Base-by-base conservation (phyloP, 495 filamentous ascomycete genomes). In the Neurospora tetraspora region DNA sequence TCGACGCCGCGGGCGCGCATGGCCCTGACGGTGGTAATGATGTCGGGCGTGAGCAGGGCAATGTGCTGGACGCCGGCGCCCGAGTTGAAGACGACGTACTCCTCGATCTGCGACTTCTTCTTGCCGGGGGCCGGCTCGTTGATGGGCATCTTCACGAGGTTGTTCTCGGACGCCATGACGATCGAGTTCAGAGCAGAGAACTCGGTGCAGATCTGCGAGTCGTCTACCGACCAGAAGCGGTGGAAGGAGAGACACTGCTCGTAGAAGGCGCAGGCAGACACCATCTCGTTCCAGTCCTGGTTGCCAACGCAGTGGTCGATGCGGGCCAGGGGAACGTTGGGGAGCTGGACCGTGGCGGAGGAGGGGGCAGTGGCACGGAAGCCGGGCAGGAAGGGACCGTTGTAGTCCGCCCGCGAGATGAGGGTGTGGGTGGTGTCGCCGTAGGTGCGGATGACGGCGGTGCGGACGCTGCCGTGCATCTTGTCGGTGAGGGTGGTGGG, bases 241-340 rank as follows among this genome's bases (percentile, higher is more conserved):
- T 96, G 93, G 88, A 97, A 97, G 43, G 90, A 89, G n/a, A 97
- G 90, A 69, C 89, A 90, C 69, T 89, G 87, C 81, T 97, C 94
- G 83, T 98, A 98, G 81, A 93, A 96, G 73, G 89, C 90, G 82
- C 94, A 97, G 39, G 91, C 89, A 40, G 87, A 86, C 36, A 91
- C 90, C 93, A 98, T 94, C 80, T 92, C 88, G 80, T 89, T 86
- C 94, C 94, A 97, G 81, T 91, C 89, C 82, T 97, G 94, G 81
- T 97, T 97, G 61, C 94, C 94, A 73, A 97, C 94, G 80, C 94
- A 97, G 82, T 97, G 94, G 83, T 97, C 94, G 79, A 97, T 92
- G 72, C 86, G 86, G 71, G 86, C 85, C 31, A 97, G 84, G 4
- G 83, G 77, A n/a, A 97, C 86, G 20, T 79, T 71, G 0, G 94